Percentiles rank a stretch among this genome's conserved stretches.
Evolutionary conservation across 2,329 filamentous ascomycete genomes (phyloP).

Genomic region (Pseudogymnoascus sp.): DNA sequence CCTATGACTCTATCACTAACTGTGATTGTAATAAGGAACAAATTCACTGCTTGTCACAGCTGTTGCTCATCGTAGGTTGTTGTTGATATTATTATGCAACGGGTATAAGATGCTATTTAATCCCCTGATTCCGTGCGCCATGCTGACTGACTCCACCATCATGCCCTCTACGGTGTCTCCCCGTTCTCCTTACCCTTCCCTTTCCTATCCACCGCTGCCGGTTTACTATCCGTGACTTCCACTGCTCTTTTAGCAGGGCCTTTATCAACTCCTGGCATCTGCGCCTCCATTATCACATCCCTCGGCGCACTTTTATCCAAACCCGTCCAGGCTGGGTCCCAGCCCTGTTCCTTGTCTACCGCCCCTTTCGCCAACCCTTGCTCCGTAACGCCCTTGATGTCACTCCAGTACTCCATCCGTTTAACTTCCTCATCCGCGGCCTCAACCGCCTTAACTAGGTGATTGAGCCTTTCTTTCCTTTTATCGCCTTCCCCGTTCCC

Average conservation of each 20-base stretch:
- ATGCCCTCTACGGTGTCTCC: neutral
- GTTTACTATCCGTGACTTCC: neutral
- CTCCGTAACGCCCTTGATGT: conserved; percentile 61
- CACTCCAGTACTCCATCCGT: conserved; percentile 79
- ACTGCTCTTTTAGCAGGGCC: neutral
- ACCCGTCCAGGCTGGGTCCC: conserved; percentile 23
- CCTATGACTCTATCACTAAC: neutral
- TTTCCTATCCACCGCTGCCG: neutral
- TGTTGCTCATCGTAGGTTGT: neutral
- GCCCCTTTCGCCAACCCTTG: conserved; percentile 31
- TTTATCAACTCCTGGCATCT: conserved; percentile 16
- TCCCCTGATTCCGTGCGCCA: neutral
- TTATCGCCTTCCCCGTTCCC: conserved; percentile 25
- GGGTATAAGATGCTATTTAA: conserved; percentile 4
- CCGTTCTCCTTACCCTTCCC: neutral
- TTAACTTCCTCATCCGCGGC: conserved; percentile 75
- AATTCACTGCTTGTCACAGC: neutral
- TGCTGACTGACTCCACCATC: neutral
- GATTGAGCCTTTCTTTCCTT: conserved; percentile 43
- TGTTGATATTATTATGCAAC: neutral
- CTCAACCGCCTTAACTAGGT: conserved; percentile 64
- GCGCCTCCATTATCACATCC: conserved; percentile 21
- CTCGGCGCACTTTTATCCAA: conserved; percentile 25
- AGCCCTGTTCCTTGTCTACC: conserved; percentile 23
- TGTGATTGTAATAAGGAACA: neutral